Base-by-base conservation (phyloP, 1,284 basidiomycete species). In the Vanrija humicola region DNA sequence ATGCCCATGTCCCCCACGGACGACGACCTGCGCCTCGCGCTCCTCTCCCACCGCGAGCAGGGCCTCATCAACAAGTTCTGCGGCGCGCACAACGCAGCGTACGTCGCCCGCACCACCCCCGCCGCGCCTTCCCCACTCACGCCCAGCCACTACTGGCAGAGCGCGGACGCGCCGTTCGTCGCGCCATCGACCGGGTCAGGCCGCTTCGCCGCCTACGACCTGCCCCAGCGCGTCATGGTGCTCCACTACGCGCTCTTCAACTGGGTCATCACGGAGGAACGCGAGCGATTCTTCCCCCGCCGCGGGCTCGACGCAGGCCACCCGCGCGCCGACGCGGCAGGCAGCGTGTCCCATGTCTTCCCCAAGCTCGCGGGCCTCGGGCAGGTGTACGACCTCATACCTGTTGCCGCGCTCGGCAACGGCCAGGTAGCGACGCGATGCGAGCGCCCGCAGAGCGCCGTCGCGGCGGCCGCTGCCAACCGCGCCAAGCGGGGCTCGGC, bases 361-460 rank as follows among this genome's bases (percentile, higher is more conserved):
- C 52, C 56, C 10, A 3, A 9, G 19, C 47, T 46, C 39, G 56
- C 51, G 1, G 14, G 40, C 9, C 29, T 6, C 14, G 43, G 16
- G 5, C 51, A 54, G 48, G 18, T 58, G 40, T 58, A 54, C 21
- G 56, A 58, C 45, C 52, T 58, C 23, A 46, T 58, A 6, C 56
- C 56, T 6, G 10, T 19, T 1, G 3, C 42, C 3, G 55, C 55
- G 1, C 16, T 46, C 21, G 39, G 43, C 16, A 26, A 34, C 21
- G 25, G 44, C 21, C 56, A 58, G 52, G 14, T 54, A 2, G 51
- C 16, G 5, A 38, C 23, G 9, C 51, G 56, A 14, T 58, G 56
- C 25, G 44, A 43, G 23, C 51, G 56, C 23, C 56, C 56, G 6
- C 43, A 44, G 3, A 43, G 34, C 26, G 52, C 56, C 2, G 18